Percentiles rank a stretch among this genome's conserved stretches.
These are phyloP conservation scores for Candida manassasensis DNA, from an alignment of 805 yeast species.

Conservation along the genomic window DNA sequence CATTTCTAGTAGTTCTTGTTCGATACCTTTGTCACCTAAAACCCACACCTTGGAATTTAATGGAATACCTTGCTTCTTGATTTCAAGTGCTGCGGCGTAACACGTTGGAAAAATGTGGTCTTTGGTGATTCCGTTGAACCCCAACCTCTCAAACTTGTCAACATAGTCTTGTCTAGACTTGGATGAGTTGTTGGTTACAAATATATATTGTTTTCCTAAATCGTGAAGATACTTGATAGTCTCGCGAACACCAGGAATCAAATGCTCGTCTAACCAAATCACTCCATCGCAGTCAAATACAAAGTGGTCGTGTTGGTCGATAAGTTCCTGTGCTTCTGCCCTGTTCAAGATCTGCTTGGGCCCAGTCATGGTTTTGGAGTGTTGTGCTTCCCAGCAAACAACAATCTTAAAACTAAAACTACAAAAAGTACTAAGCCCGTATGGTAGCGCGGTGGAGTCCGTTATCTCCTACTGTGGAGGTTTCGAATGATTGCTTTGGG, in stretches of 20 bases:
- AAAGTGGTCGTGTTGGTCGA: constrained; percentile 32
- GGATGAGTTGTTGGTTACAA: constrained; percentile 37
- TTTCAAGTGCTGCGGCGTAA: constrained; percentile 30
- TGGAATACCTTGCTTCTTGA: constrained; percentile 22
- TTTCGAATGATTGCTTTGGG: no score
- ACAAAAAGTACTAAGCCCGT: no score
- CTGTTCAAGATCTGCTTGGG: constrained; percentile 9
- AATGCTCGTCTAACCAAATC: constrained; percentile 33
- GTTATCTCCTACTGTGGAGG: no score
- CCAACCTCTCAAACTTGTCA: constrained; percentile 27
- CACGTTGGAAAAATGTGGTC: constrained; percentile 33
- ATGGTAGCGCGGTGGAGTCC: no score
- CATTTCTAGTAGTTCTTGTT: constrained; percentile 25
- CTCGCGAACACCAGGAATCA: constrained; percentile 30
- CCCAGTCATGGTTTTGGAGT: constrained; percentile 1
- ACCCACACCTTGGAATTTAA: constrained; percentile 36
- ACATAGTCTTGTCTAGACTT: constrained; percentile 30
- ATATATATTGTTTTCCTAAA: constrained; percentile 24
- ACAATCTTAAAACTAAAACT: no score
- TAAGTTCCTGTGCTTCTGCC: constrained; percentile 16
- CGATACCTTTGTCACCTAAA: constrained; percentile 36
- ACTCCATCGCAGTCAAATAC: constrained; percentile 42
- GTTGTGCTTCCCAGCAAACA: no score
- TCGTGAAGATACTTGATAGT: constrained; percentile 19
- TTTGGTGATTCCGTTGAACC: constrained; percentile 23